Conservation (phyloP, 805 yeast genomes). For the Candida berthetii region DNA sequence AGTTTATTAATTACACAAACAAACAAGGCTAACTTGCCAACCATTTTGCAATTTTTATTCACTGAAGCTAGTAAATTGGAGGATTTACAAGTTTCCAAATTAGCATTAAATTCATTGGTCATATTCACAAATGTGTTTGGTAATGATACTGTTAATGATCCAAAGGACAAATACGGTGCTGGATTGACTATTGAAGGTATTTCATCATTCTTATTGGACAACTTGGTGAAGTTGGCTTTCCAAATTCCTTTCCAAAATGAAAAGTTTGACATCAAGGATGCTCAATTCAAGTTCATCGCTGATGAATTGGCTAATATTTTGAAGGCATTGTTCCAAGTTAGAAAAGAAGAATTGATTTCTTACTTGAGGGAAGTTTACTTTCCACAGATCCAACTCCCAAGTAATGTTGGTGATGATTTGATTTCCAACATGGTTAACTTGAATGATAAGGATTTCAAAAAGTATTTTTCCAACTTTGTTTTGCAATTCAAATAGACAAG, state of each 20-base stretch:
- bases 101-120: conserved; percentile 63
- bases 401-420: conserved; percentile 53
- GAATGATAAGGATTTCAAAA: conserved; percentile 62
- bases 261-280: conserved; percentile 65
- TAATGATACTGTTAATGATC: conserved; percentile 58
- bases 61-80: conserved; percentile 56
- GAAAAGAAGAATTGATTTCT: conserved; percentile 38
- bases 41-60: conserved; percentile 55
- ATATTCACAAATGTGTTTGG: conserved; percentile 62
- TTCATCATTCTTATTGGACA: conserved; percentile 62
- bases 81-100: conserved; percentile 62
- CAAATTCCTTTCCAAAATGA: conserved; percentile 74
- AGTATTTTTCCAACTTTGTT: conserved; percentile 51
- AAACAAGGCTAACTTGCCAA: conserved; percentile 55
- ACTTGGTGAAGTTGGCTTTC: conserved; percentile 60
- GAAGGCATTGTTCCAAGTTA: conserved; percentile 50
- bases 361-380: conserved; percentile 48
- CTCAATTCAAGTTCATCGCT: conserved; percentile 68
- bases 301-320: conserved; percentile 70
- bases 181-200: conserved; percentile 56
- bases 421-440: conserved; percentile 48
- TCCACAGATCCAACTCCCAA: conserved; percentile 52
- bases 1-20: conserved; percentile 68
- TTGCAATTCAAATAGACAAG: conserved; percentile 17
- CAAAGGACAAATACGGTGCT: conserved; percentile 46